phyloP scores from a whole-genome alignment of 768 basidiomycete genomes.

The Naganishia friedmannii region DNA sequence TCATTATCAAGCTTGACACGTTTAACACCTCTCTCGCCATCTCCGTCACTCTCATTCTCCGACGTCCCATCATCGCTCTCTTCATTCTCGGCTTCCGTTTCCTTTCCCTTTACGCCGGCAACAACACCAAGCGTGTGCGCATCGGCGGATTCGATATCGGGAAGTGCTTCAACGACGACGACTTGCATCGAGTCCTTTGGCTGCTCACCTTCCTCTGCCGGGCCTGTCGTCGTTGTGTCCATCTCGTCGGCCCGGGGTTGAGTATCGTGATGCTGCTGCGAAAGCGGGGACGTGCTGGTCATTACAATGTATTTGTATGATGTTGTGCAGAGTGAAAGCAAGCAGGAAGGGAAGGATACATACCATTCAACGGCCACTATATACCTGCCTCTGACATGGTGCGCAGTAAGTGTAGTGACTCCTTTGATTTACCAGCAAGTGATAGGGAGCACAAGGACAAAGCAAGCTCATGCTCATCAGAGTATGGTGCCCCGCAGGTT shows the following conservation, averaged over 20 bases:
- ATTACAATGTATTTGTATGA: not conserved
- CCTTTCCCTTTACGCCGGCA: not conserved
- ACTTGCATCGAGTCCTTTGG: not conserved
- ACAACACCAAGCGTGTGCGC: not conserved
- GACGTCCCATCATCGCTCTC: not conserved
- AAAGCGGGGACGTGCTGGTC: not conserved
- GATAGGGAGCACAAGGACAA: slow-evolving; percentile 13
- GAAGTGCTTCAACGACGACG: slow-evolving; percentile 10
- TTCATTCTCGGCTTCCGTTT: too few species aligned
- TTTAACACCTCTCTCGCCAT: not conserved
- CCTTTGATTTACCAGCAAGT: not conserved
- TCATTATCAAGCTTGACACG: not conserved
- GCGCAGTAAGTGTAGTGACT: not conserved
- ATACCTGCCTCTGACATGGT: not conserved
- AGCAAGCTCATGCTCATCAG: not conserved
- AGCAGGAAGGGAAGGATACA: not conserved
- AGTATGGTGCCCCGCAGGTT: not conserved
- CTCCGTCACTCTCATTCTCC: not conserved
- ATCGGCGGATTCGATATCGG: slow-evolving; percentile 12
- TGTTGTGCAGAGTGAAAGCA: not conserved
- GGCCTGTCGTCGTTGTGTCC: not conserved
- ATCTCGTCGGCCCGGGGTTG: slow-evolving; percentile 4
- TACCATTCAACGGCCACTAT: not conserved
- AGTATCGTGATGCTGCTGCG: not conserved
- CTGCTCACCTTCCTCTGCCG: not conserved